These are phyloP conservation scores for Hyaloscypha variabilis DNA, from an alignment of 495 filamentous ascomycete species.

Conservation along the genomic window DNA sequence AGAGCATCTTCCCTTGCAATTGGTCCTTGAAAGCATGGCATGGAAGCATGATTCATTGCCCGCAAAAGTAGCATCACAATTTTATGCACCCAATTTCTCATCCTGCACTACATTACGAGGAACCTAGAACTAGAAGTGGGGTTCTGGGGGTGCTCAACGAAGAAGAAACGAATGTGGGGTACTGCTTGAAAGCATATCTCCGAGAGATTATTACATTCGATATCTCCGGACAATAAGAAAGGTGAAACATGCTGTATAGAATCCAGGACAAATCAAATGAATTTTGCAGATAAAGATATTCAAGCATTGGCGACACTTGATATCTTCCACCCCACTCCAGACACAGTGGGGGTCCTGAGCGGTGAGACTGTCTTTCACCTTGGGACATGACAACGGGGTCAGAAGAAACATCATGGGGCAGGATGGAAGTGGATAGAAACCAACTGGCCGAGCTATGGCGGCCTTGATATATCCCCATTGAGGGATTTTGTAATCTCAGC, in stretches of 20 bases:
- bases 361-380: not conserved
- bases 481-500: not conserved
- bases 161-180: not conserved
- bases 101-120: too few species aligned
- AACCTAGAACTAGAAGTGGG: not conserved
- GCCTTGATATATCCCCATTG: not conserved
- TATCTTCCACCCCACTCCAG: not conserved
- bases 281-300: not conserved
- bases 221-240: not conserved
- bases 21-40: not conserved
- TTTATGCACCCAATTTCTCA: not conserved
- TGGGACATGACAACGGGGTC: not conserved
- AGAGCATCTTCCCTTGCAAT: not conserved
- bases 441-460: not conserved
- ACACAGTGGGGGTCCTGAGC: not conserved
- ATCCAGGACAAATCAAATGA: not conserved
- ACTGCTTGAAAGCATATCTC: not conserved
- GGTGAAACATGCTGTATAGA: not conserved
- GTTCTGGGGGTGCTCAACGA: not conserved
- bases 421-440: slow-evolving; percentile 2
- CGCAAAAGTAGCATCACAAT: not conserved
- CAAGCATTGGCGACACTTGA: not conserved
- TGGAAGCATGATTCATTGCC: not conserved
- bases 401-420: not conserved
- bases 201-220: not conserved